Evolutionary conservation across 2,329 filamentous ascomycete genomes (phyloP), one percentile per base, ranked within the genome.

Genomic region (Cladophialophora carrionii): DNA sequence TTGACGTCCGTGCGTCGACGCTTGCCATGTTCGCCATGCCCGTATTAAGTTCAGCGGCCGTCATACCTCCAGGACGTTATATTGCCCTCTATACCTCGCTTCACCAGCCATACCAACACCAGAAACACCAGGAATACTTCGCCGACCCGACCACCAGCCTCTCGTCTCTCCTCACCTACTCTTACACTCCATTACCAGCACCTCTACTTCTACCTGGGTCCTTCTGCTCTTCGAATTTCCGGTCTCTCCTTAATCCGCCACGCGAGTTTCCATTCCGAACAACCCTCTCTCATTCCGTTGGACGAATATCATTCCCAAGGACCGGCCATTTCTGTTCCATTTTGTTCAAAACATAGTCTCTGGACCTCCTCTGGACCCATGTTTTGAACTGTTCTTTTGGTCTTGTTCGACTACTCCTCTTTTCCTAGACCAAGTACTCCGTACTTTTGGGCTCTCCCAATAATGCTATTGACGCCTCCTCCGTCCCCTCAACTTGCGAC

Each of bases 401-500:
- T 64, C 65, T 70, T 68, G 70, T 51, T 63, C 65, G 68, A 65
- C 67, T 43, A n/a, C 37, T 70, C 9, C 58, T 60, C 52, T 64
- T 67, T 68, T 70, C 67, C 66, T 70, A 65, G 67, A 69, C 63
- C 65, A 71, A 70, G 62, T 69, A 69, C 70, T 68, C 41, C 57
- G 70, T 71, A 68, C 68, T 73, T 70, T 71, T 70, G 75, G 69
- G 72, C 79, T 80, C 76, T 79, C 78, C 73, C 78, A 78, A 74
- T 74, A 70, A 78, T 80, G 75, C 74, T 81, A 37, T 78, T 79
- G 46, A 82, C 80, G 57, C 80, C 80, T 62, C 79, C 79, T 43
- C 74, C 78, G 34, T 80, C 80, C 43, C 76, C 76, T 62, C 71
- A 72, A 62, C 77, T 80, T 46, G 66, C 75, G 61, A 79, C 84